Conservation (phyloP, 768 basidiomycete genomes). For the Tricholomella constricta region DNA sequence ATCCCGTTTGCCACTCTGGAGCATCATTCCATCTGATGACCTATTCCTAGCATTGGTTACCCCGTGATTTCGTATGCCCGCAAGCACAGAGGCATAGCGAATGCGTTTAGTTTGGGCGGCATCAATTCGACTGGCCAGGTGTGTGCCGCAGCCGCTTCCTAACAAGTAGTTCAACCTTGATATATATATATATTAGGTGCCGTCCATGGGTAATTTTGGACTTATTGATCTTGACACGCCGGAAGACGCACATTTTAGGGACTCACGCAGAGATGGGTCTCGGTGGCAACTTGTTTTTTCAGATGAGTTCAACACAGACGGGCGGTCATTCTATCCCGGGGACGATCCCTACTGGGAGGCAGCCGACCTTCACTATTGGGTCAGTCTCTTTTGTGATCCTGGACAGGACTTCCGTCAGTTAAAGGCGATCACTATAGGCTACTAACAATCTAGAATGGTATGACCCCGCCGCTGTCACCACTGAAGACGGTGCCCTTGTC, state of each 20-base stretch:
- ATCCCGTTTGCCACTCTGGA: constrained; percentile 21
- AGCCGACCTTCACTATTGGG: constrained; percentile 79
- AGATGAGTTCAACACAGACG: constrained; percentile 80
- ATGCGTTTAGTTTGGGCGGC: constrained; percentile 46
- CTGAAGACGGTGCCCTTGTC: constrained; percentile 66
- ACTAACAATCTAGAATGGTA: constrained; percentile 88
- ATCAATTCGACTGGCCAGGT: constrained; percentile 71
- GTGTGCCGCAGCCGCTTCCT: constrained; percentile 16
- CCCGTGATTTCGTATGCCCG: constrained; percentile 38
- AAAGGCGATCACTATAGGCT: constrained; percentile 30
- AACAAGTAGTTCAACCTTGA: background rate
- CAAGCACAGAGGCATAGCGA: background rate
- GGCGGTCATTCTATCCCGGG: constrained; percentile 77
- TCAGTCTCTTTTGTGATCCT: constrained; percentile 21
- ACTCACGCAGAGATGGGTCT: constrained; percentile 60
- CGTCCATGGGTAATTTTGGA: constrained; percentile 58
- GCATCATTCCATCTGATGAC: background rate
- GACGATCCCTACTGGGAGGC: constrained; percentile 90
- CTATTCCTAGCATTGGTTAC: constrained; percentile 44
- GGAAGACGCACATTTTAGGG: constrained; percentile 49
- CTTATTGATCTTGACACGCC: constrained; percentile 66
- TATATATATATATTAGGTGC: constrained; percentile 46
- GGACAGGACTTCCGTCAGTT: background rate
- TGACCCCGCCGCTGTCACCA: constrained; percentile 74
- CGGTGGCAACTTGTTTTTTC: constrained; percentile 66